Conservation (phyloP, 352 stramenopile genomes). For the Pythium guiyangense region DNA sequence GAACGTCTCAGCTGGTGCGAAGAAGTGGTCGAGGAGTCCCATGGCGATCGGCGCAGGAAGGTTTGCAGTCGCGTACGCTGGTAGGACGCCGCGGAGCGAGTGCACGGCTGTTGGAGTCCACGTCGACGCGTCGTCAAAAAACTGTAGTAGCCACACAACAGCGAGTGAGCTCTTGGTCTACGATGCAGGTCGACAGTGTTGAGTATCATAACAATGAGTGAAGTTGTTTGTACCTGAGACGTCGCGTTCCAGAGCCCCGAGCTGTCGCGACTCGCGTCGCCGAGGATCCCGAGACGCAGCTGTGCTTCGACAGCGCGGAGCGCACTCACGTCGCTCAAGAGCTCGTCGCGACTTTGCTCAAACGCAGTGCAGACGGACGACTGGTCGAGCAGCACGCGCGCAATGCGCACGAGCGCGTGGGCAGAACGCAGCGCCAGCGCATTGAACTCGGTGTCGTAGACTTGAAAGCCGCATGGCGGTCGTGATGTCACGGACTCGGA, state of each 20-base stretch:
- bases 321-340: constrained; percentile 34
- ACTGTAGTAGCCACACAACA: constrained; percentile 14
- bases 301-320: constrained; percentile 20
- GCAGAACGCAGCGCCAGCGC: constrained; percentile 62
- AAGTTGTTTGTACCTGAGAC: constrained; percentile 18
- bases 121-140: constrained; percentile 43
- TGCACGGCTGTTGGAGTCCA: constrained; percentile 21
- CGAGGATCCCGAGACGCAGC: constrained; percentile 42
- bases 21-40: constrained; percentile 62
- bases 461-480: constrained; percentile 24
- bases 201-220: too few species aligned
- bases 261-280: constrained; percentile 12
- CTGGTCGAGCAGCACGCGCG: constrained; percentile 49
- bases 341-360: constrained; percentile 28
- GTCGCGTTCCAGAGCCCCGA: constrained; percentile 66
- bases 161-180: too few species aligned
- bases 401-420: constrained; percentile 63
- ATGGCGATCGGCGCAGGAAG: constrained; percentile 52
- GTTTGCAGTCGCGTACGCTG: constrained; percentile 35
- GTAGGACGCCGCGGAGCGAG: constrained; percentile 59
- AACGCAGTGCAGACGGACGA: constrained; percentile 57
- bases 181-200: too few species aligned
- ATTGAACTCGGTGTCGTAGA: constrained; percentile 83
- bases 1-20: constrained; percentile 52
- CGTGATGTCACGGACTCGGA: not conserved